These are phyloP conservation scores for Stemphylium beticola DNA, from an alignment of 2,329 filamentous ascomycete genomes.

Conservation along the genomic window DNA sequence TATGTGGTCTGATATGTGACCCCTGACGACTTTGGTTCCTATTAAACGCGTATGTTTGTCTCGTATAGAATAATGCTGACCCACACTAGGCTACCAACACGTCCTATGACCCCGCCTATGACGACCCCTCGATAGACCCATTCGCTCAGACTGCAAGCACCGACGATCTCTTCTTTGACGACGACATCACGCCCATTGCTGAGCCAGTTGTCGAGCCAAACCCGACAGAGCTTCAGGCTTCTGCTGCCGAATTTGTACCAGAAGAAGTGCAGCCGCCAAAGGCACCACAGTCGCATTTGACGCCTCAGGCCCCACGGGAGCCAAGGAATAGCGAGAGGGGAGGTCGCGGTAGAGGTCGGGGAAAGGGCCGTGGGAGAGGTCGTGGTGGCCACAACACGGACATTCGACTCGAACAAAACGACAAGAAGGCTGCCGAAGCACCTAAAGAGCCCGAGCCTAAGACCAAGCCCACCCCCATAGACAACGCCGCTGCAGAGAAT, in stretches of 20 bases:
- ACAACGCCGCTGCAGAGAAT: conserved; percentile 9
- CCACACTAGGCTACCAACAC: conserved; percentile 18
- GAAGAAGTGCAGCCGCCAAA: conserved; percentile 25
- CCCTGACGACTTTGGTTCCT: neutral
- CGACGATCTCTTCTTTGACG: conserved; percentile 59
- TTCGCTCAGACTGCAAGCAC: conserved; percentile 58
- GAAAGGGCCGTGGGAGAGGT: conserved; percentile 34
- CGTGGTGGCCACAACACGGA: conserved; percentile 22
- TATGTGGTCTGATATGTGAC: neutral
- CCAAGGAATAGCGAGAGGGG: conserved; percentile 37
- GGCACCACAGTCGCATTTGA: conserved; percentile 28
- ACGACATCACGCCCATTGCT: conserved; percentile 57
- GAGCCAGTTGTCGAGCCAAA: conserved; percentile 50
- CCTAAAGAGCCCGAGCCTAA: conserved; percentile 28
- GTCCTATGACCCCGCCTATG: conserved; percentile 38
- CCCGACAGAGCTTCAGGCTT: conserved; percentile 25
- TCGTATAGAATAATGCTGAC: conserved; percentile 5
- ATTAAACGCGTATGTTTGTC: conserved; percentile 4
- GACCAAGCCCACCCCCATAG: conserved; percentile 27
- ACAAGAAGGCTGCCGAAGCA: conserved; percentile 23
- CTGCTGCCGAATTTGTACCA: conserved; percentile 28
- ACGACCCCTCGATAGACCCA: conserved; percentile 48
- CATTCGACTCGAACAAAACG: conserved; percentile 19
- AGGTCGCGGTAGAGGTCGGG: conserved; percentile 34
- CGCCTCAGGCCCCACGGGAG: conserved; percentile 35